A percentile compares a stretch with the other conserved stretches of the same genome.
These are phyloP conservation scores for Xerophyta viscosa DNA, from an alignment of 106 monocot species.

Conservation along the genomic window DNA sequence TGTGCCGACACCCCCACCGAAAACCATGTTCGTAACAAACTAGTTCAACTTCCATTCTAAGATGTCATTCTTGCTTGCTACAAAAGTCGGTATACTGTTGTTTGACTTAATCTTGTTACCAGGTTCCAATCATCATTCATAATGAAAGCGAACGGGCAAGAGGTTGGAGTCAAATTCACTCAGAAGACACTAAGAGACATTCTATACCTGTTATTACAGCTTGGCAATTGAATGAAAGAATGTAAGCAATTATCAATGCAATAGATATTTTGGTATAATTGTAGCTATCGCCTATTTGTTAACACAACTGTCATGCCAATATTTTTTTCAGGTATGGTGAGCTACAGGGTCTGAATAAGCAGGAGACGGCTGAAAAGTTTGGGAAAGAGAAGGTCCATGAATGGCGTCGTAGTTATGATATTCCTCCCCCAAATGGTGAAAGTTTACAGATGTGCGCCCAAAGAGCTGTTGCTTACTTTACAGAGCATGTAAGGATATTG, in stretches of 20 bases:
- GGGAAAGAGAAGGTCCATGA: conserved; percentile 87
- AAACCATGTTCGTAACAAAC: too few relatives aligned
- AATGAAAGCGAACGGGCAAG: conserved; percentile 62
- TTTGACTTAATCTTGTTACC: conserved; percentile 15
- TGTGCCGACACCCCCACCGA: too few relatives aligned
- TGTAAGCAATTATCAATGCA: too few relatives aligned
- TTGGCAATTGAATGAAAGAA: conserved; percentile 99
- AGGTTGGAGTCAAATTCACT: conserved; percentile 63
- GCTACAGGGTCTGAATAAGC: conserved; percentile 95
- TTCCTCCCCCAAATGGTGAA: conserved; percentile 97
- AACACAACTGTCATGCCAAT: too few relatives aligned
- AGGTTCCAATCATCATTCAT: conserved; percentile 90
- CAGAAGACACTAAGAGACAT: conserved; percentile 70
- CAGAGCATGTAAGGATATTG: conserved; percentile 48
- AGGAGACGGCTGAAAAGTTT: conserved; percentile 89
- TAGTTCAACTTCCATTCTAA: too few relatives aligned
- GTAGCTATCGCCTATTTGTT: too few relatives aligned
- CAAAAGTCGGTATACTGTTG: too few relatives aligned
- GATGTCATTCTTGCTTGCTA: too few relatives aligned
- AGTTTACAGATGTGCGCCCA: conserved; percentile 94
- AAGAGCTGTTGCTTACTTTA: conserved; percentile 96
- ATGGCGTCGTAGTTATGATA: conserved; percentile 97
- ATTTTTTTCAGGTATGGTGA: conserved; percentile 77
- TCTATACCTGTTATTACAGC: conserved; percentile 89
- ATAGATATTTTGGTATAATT: too few relatives aligned